phyloP scores from a whole-genome alignment of 202 grass and related monocot genomes.

The Schoenoplectus triqueter region DNA sequence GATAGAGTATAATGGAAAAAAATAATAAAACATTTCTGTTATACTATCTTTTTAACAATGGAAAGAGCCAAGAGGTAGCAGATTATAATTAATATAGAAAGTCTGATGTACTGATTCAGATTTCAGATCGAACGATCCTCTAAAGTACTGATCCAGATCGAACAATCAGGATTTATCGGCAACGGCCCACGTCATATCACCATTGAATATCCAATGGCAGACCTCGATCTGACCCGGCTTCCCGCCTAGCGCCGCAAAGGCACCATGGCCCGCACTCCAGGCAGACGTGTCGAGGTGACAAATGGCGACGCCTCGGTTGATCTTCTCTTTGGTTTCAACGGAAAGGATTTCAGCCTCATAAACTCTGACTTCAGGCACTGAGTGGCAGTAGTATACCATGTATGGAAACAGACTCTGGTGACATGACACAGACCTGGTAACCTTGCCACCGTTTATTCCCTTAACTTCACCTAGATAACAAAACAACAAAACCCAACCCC shows the following conservation, averaged over 20 bases:
- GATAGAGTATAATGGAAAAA: neutral
- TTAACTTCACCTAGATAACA: slow-evolving; percentile 38
- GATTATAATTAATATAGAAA: neutral
- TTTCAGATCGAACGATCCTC: neutral
- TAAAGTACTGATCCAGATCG: neutral
- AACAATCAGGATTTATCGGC: slow-evolving; percentile 47
- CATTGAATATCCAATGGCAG: slow-evolving; percentile 94
- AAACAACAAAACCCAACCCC: neutral
- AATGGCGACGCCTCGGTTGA: slow-evolving; percentile 81
- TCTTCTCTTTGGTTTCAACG: slow-evolving; percentile 31
- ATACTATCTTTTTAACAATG: slow-evolving; percentile 30
- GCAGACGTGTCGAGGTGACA: slow-evolving; percentile 91
- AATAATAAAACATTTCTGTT: slow-evolving; percentile 33
- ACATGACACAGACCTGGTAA: slow-evolving; percentile 74
- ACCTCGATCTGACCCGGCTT: slow-evolving; percentile 78
- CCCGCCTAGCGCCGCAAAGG: slow-evolving; percentile 62
- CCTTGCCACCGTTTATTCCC: slow-evolving; percentile 56
- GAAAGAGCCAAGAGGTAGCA: slow-evolving; percentile 29
- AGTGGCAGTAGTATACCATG: slow-evolving; percentile 91
- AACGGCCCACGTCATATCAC: slow-evolving; percentile 89
- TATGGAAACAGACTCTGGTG: slow-evolving; percentile 96
- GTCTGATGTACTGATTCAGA: neutral
- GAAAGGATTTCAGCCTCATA: slow-evolving; percentile 72
- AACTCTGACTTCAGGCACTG: slow-evolving; percentile 75
- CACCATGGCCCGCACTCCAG: slow-evolving; percentile 70